Base-by-base conservation (phyloP, 2,329 filamentous ascomycete species). In the Xylariaceae sp. region DNA sequence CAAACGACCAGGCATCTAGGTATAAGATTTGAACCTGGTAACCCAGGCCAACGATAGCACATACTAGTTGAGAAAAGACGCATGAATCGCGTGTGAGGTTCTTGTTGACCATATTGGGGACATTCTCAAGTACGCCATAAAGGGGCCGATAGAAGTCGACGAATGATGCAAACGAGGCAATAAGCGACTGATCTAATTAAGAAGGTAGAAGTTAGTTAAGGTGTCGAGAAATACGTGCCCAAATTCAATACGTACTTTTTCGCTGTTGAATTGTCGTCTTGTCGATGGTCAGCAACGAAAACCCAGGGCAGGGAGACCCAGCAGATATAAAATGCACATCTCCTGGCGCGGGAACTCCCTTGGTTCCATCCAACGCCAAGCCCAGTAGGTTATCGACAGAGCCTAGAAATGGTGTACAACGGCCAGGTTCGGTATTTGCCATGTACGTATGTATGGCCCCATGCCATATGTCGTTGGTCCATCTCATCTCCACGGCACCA, bases 101-200 rank as follows among this genome's bases (percentile, higher is more conserved):
- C 72, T 71, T 74, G 44, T 72, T 76, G 0, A 87, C 78, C 71
- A 92, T 89, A 0, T 72, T 76, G 0, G 80, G 70, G 0, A 95
- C 89, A 60, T 95, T 95, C 67, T 95, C 89, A 0, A 95, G 75
- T 0, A 92, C 60, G 0, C 84, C 87, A 64, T 88, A 92, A n/a
- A 80, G 76, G 0, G 89, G 89, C 0, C 85, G 79, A 59, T 89
- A 91, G 0, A 89, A 71, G 58, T 95, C 89, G 1, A 92, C 75
- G 55, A 80, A 89, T 0, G 88, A 83, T 0, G 84, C 85, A 36
- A 92, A 89, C 0, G 87, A 87, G 0, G 87, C 88, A 0, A 94
- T 80, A 29, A 94, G 80, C 0, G 88, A 92, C 32, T 87, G 86
- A 64, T 94, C 55, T 57, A 30, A 46, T 10, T 30, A 13, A 30